phyloP scores from a whole-genome alignment of 1,139 yeast species.

The Hanseniaspora uvarum region DNA sequence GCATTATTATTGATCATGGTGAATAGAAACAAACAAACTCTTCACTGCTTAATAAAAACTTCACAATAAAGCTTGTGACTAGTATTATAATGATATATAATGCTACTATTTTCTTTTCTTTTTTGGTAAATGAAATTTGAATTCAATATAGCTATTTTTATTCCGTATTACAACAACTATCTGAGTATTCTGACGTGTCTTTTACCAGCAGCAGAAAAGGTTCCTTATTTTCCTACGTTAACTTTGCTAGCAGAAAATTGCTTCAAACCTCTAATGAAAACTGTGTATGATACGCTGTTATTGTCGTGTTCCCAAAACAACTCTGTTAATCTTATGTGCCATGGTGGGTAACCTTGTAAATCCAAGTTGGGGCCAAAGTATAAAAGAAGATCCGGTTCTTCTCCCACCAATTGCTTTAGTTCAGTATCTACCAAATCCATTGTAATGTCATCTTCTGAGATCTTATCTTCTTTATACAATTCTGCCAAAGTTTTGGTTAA shows the following conservation, averaged over 20 bases:
- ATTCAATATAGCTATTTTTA: background rate
- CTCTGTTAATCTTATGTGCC: slow-evolving; percentile 89
- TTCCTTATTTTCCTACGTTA: slow-evolving; percentile 61
- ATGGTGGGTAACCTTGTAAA: slow-evolving; percentile 92
- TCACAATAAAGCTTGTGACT: no score
- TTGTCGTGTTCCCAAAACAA: slow-evolving; percentile 85
- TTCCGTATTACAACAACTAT: background rate
- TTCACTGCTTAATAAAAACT: no score
- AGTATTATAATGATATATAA: no score
- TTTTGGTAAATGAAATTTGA: no score
- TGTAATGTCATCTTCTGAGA: slow-evolving; percentile 59
- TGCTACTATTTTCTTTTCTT: no score
- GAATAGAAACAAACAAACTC: no score
- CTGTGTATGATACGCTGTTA: slow-evolving; percentile 68
- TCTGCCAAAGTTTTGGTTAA: slow-evolving; percentile 79
- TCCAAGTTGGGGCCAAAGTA: slow-evolving; percentile 79
- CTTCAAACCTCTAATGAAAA: slow-evolving; percentile 73
- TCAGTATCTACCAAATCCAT: slow-evolving; percentile 68
- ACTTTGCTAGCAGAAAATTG: slow-evolving; percentile 71
- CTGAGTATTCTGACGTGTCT: background rate
- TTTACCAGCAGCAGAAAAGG: background rate
- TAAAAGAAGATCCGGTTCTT: slow-evolving; percentile 80
- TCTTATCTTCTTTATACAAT: slow-evolving; percentile 51
- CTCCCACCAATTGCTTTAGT: slow-evolving; percentile 64
- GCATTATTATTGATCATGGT: no score